Conservation (phyloP, 768 basidiomycete genomes). For the Boletus sp. region DNA sequence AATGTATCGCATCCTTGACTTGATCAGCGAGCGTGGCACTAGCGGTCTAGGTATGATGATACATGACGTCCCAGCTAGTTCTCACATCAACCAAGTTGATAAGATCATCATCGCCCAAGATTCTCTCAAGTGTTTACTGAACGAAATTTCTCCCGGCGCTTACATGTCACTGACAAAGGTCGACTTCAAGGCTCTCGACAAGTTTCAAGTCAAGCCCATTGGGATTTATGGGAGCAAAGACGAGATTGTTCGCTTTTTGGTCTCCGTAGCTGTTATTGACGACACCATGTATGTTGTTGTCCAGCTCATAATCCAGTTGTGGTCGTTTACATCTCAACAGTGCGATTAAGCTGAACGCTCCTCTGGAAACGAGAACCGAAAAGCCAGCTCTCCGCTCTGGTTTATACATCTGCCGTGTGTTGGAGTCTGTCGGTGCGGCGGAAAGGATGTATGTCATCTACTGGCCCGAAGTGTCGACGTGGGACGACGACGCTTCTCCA, state of each 20-base stretch:
- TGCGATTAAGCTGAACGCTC: constrained; percentile 5
- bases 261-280: constrained; percentile 35
- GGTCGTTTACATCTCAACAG: constrained; percentile 7
- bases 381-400: constrained; percentile 44
- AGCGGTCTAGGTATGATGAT: constrained; percentile 47
- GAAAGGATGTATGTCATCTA: constrained; percentile 47
- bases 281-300: constrained; percentile 36
- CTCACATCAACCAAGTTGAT: constrained; percentile 41
- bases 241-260: constrained; percentile 48
- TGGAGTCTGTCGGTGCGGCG: not conserved
- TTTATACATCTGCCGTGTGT: constrained; percentile 41
- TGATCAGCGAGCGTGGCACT: constrained; percentile 48
- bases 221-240: constrained; percentile 56
- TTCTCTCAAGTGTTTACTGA: constrained; percentile 46
- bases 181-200: constrained; percentile 52
- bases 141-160: constrained; percentile 46
- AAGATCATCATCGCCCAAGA: constrained; percentile 61
- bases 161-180: constrained; percentile 56
- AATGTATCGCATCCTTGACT: constrained; percentile 51
- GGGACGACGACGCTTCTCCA: constrained; percentile 48
- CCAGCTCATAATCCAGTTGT: not conserved
- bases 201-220: constrained; percentile 41
- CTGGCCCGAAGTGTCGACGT: constrained; percentile 61
- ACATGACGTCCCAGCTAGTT: not conserved
- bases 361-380: not conserved